Base-by-base conservation (phyloP, 73 alveolate species). In the Vitrella brassicaformis region DNA sequence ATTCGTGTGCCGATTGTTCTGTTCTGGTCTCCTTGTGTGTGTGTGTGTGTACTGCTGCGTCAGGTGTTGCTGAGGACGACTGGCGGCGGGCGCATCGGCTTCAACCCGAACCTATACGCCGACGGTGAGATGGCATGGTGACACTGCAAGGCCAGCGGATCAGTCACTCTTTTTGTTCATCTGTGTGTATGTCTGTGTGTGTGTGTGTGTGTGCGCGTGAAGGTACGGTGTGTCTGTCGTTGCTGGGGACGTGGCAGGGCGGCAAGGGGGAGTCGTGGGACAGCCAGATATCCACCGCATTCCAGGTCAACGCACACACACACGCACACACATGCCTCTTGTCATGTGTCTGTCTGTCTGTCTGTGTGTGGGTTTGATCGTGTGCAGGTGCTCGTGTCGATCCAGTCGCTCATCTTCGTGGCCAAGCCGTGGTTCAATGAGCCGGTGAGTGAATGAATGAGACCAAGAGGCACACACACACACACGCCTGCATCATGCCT, bases 221-320 rank as follows among this genome's bases (percentile, higher is more conserved):
- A n/a, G n/a, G n/a, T n/a, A 91, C 88, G 80, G 97, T 91, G 8
- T 91, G 97, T 71, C 80, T 91, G 30, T 86, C 94, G 28, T 83
- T 91, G 29, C 82, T 91, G 28, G 97, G 97, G n/a, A 91, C 97
- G 10, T 91, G 97, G 97, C 79, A 94, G 72, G 97, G 97, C 19
- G 88, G 87, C 47, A 80, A 93, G 0, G 89, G 95, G 27, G 97
- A 91, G 85, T 87, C 87, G 79, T 91, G 97, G 97, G 97, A 91
- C 68, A 90, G 95, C 28, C 87, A 88, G 76, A 83, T 89, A 68
- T 88, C 95, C 0, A 89, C 97, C 10, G 83, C 86, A 31, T 14
- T 39, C 22, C 56, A 39, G 56, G 56, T 39, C 4, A 14, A 14
- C 14, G 56, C n/a, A n/a, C n/a, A n/a, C n/a, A n/a, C n/a, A n/a